Evolutionary conservation across 345 rosid genomes (phyloP).

Genomic region (Brassica nigra): DNA sequence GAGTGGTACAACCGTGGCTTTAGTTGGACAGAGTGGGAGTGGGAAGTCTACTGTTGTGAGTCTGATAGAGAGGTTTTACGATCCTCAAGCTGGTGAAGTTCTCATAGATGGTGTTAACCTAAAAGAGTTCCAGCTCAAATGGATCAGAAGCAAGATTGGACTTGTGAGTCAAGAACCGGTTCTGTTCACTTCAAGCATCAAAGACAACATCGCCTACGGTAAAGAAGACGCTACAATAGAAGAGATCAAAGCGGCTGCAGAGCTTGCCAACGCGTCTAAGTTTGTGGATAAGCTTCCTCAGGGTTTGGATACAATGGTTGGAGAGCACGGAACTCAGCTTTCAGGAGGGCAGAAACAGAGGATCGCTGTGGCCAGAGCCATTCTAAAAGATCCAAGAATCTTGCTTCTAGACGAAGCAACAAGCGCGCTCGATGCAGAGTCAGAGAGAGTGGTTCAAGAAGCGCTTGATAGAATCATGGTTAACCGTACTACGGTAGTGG

Average conservation of each 20-base stretch:
- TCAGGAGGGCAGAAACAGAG: slow-evolving; percentile 90
- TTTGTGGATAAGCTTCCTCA: slow-evolving; percentile 66
- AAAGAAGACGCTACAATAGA: slow-evolving; percentile 54
- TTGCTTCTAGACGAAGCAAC: slow-evolving; percentile 77
- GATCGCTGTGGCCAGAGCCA: slow-evolving; percentile 73
- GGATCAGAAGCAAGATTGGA: slow-evolving; percentile 71
- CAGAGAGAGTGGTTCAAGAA: slow-evolving; percentile 64
- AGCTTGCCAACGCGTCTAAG: slow-evolving; percentile 64
- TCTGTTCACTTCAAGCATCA: slow-evolving; percentile 58
- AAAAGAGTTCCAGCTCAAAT: slow-evolving; percentile 56
- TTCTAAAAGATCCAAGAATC: slow-evolving; percentile 65
- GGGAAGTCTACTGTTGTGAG: slow-evolving; percentile 67
- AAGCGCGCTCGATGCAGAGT: slow-evolving; percentile 75
- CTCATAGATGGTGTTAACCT: slow-evolving; percentile 60
- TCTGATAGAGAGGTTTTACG: slow-evolving; percentile 72
- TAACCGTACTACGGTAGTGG: slow-evolving; percentile 58
- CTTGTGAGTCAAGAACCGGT: slow-evolving; percentile 82
- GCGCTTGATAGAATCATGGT: slow-evolving; percentile 65
- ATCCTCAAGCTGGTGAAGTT: slow-evolving; percentile 57
- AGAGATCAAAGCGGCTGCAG: slow-evolving; percentile 59
- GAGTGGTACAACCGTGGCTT: slow-evolving; percentile 58
- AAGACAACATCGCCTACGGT: slow-evolving; percentile 63
- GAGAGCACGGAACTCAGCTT: slow-evolving; percentile 80
- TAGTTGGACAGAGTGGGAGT: slow-evolving; percentile 76
- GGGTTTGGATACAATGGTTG: slow-evolving; percentile 76